A percentile compares a stretch with the other conserved stretches of the same genome.
Evolutionary conservation across 1,284 basidiomycete genomes (phyloP).

Genomic region (Puccinia polysora): DNA sequence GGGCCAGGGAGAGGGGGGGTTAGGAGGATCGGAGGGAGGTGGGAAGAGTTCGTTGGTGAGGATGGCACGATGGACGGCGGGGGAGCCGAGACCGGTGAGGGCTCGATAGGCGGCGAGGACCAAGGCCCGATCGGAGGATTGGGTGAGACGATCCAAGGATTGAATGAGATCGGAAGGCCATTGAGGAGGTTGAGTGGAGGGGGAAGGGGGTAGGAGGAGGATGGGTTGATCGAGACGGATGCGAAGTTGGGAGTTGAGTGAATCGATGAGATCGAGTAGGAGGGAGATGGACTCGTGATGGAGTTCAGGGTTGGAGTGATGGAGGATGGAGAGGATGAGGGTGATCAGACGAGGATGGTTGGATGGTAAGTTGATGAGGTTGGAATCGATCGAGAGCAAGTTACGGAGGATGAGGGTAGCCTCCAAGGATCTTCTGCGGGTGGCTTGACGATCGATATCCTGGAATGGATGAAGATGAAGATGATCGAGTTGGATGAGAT

Average conservation of each 20-base stretch:
- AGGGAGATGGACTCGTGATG: constrained; percentile 13
- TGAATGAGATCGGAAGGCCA: constrained; percentile 11
- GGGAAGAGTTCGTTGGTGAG: not conserved
- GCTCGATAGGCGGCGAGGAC: constrained; percentile 20
- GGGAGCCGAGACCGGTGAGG: constrained; percentile 5
- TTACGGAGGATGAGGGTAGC: constrained; percentile 28
- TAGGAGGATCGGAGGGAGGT: too few relatives aligned
- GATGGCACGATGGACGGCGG: not conserved
- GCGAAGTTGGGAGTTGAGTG: constrained; percentile 49
- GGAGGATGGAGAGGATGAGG: not conserved
- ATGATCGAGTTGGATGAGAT: constrained; percentile 8
- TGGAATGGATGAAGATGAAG: not conserved
- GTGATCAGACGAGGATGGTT: not conserved
- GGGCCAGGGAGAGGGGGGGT: not conserved
- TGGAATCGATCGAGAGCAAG: constrained; percentile 8
- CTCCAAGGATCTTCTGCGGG: constrained; percentile 11
- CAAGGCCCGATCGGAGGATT: constrained; percentile 25
- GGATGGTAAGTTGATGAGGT: not conserved
- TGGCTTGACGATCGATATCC: not conserved
- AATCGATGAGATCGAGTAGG: constrained; percentile 69
- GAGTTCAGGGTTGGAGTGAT: not conserved
- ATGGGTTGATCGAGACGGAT: constrained; percentile 15
- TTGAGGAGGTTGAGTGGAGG: not conserved
- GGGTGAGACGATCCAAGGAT: constrained; percentile 5
- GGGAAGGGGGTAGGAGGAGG: not conserved